Evolutionary conservation across 306 rosid genomes (phyloP).

Genomic region (Adenanthera pavonina): DNA sequence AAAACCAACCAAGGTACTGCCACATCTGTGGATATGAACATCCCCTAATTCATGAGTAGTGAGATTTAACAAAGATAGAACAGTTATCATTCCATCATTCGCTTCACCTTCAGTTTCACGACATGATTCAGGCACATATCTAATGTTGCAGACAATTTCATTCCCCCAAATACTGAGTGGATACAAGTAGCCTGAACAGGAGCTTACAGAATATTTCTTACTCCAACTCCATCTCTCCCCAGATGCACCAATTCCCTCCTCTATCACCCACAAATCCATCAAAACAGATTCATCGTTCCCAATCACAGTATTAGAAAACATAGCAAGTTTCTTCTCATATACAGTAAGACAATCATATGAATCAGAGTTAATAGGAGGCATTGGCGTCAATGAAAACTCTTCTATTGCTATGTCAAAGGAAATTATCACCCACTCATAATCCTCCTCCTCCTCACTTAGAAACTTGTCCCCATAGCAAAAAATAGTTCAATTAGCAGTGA

Average conservation of each 20-base stretch:
- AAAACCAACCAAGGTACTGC: not conserved
- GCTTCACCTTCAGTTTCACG: not conserved
- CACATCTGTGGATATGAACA: not conserved
- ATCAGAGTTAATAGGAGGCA: not conserved
- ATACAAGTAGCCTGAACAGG: not conserved
- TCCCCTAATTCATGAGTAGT: not conserved
- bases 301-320: not conserved
- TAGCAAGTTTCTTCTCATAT: not conserved
- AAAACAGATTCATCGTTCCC: not conserved
- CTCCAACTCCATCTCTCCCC: not conserved
- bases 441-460: too few relatives aligned
- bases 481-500: not conserved
- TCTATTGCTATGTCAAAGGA: not conserved
- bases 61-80: not conserved
- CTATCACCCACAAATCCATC: not conserved
- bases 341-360: not conserved
- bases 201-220: not conserved
- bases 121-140: too few relatives aligned
- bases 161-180: not conserved
- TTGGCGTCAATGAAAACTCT: not conserved
- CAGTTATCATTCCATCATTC: not conserved
- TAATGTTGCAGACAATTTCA: not conserved
- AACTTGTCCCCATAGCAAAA: not conserved
- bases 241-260: not conserved
- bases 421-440: not conserved